phyloP scores from a whole-genome alignment of 2,329 filamentous ascomycete genomes.

The Talaromyces albobiverticillius region DNA sequence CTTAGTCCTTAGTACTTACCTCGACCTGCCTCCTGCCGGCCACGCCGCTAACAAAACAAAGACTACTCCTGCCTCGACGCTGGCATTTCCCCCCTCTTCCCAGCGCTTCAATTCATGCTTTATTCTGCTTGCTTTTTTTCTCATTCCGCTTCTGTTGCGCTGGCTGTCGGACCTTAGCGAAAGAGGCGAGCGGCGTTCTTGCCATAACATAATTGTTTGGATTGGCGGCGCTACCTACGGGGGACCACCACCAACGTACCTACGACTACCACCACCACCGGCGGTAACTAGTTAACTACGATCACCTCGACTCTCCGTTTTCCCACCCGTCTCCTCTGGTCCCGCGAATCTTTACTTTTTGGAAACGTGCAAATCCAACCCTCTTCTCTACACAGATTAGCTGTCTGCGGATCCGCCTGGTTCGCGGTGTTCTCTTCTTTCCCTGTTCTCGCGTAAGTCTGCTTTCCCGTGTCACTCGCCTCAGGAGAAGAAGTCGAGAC shows the following conservation, averaged over 20 bases:
- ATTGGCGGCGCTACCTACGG: slow-evolving; percentile 13
- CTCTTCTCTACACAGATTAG: slow-evolving; percentile 7
- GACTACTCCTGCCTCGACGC: too few relatives aligned
- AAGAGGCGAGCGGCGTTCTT: slow-evolving; percentile 14
- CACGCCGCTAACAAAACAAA: too few relatives aligned
- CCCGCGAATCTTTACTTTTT: background rate
- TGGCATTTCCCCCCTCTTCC: too few relatives aligned
- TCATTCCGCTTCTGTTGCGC: too few relatives aligned
- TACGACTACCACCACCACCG: slow-evolving; percentile 1
- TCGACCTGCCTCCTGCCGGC: too few relatives aligned
- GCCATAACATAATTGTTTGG: slow-evolving; percentile 7
- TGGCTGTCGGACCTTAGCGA: background rate
- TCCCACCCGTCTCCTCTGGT: slow-evolving; percentile 1
- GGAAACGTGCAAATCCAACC: background rate
- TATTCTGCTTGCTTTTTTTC: background rate
- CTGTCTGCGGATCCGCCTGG: slow-evolving; percentile 13
- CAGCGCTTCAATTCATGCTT: too few relatives aligned
- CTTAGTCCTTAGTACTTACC: too few relatives aligned
- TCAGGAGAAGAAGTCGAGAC: background rate
- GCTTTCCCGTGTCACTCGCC: slow-evolving; percentile 2
- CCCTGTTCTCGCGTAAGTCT: slow-evolving; percentile 10
- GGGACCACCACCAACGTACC: slow-evolving; percentile 3
- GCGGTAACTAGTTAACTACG: background rate
- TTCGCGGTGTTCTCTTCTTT: slow-evolving; percentile 11
- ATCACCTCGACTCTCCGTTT: slow-evolving; percentile 7